These are phyloP conservation scores for Eucalyptus microcorys DNA, from an alignment of 345 rosid species.

Conservation along the genomic window DNA sequence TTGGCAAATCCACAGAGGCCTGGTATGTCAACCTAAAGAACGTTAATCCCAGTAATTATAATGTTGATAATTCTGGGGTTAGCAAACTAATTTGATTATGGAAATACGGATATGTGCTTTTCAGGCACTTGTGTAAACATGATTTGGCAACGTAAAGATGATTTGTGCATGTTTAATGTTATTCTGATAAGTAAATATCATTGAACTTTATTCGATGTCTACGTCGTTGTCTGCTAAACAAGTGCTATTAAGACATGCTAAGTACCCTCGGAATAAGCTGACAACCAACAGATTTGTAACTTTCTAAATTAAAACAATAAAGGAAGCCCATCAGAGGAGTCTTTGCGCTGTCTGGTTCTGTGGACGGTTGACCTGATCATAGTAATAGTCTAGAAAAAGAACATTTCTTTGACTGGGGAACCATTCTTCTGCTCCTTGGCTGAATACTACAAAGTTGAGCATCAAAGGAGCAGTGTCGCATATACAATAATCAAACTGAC, in stretches of 20 bases:
- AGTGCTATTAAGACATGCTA: not conserved
- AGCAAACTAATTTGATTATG: not conserved
- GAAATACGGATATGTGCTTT: not conserved
- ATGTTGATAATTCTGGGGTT: not conserved
- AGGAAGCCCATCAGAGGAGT: not conserved
- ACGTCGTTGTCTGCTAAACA: not conserved
- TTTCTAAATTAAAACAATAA: not conserved
- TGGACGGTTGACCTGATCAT: not conserved
- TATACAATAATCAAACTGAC: not conserved
- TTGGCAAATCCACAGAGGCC: not conserved
- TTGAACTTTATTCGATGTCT: not conserved
- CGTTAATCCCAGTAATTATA: not conserved
- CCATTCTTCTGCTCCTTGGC: not conserved
- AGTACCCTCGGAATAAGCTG: not conserved
- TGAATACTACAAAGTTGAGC: not conserved
- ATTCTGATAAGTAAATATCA: not conserved
- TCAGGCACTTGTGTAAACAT: not conserved
- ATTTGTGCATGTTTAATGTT: not conserved
- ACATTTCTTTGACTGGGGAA: not conserved
- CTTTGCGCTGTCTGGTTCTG: not conserved
- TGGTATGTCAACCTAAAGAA: not conserved
- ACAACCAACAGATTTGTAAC: not conserved
- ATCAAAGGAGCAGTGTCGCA: not conserved
- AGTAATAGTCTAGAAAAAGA: not conserved
- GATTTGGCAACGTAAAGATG: not conserved